A percentile compares a stretch with the other conserved stretches of the same genome.
phyloP scores from a whole-genome alignment of 257 asterid genomes.

The Solanum okadae region DNA sequence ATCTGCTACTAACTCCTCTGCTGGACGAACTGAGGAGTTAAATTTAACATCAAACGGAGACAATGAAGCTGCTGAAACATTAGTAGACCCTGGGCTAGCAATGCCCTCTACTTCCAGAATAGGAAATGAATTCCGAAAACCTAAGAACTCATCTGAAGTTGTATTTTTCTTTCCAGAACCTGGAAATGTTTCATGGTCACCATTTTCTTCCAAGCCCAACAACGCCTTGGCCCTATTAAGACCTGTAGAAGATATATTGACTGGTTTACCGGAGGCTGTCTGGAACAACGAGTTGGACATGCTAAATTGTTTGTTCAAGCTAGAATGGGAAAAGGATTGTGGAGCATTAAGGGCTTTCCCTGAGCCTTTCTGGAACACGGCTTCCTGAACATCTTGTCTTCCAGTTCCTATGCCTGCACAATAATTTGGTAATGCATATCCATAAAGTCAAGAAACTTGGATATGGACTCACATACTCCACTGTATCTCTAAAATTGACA shows the following conservation, averaged over 20 bases:
- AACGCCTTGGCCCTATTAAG: conserved; percentile 68
- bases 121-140: conserved; percentile 17
- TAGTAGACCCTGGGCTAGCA: conserved; percentile 14
- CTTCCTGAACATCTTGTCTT: conserved; percentile 35
- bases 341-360: conserved; percentile 44
- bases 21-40: conserved; percentile 15
- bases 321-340: not conserved
- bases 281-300: conserved; percentile 24
- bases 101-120: conserved; percentile 5
- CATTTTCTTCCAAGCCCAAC: conserved; percentile 54
- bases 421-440: not conserved
- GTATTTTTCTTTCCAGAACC: conserved; percentile 20
- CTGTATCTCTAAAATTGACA: not conserved
- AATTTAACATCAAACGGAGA: conserved; percentile 22
- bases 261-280: conserved; percentile 66
- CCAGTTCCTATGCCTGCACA: conserved; percentile 40
- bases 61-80: conserved; percentile 16
- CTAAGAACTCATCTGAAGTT: conserved; percentile 17
- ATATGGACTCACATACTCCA: not conserved
- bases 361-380: conserved; percentile 54
- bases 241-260: conserved; percentile 63
- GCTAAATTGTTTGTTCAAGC: not conserved
- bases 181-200: conserved; percentile 21
- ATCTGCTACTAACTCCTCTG: conserved; percentile 21
- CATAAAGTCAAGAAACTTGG: not conserved